Evolutionary conservation across 352 stramenopile genomes (phyloP), one percentile per base, ranked within the genome.

Genomic region (Phytopythium oedochilum): DNA sequence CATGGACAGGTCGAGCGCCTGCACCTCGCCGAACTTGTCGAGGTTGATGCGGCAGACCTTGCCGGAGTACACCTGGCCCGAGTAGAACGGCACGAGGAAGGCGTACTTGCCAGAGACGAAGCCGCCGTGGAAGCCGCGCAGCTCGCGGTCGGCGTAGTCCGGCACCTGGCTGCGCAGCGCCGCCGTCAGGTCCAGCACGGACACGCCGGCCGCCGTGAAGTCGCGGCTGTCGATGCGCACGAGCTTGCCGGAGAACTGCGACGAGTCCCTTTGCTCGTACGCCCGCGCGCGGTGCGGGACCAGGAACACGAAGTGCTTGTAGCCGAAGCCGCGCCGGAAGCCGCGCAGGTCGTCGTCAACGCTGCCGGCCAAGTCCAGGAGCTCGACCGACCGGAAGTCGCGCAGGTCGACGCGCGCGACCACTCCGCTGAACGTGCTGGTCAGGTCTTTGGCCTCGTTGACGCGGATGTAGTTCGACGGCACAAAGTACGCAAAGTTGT

Each of bases 11-110:
- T 88, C 78, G 10, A 93, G 58, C 26, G 73, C 74, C 61, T 93
- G 80, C 10, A 93, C 83, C 63, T 91, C 80, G 40, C 88, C 60
- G 29, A 90, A 93, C 32, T 73, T 90, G 25, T 89, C 74, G 1
- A 93, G 61, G 39, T 91, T 93, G 59, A 91, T 82, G 51, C 83
- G 71, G 25, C 82, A 90, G 14, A 93, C 63, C 42, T 86, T 90
- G 8, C 83, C 83, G 2, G 80, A 89, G 60, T 87, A 88, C 0
- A 57, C 61, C 4, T 56, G 63, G 22, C 83, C 83, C 29, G 89
- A 83, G 40, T 89, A 93, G 57, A 76, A 89, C 6, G 83, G 83
- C 25, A 89, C 67, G 52, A 93, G 89, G 59, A 89, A 89, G 9
- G 77, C 83, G 53, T 91, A 93, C 56, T 91, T 88, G 23, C 83